Evolutionary conservation across 495 filamentous ascomycete species (phyloP).

Genomic region (Tuber magnatum): DNA sequence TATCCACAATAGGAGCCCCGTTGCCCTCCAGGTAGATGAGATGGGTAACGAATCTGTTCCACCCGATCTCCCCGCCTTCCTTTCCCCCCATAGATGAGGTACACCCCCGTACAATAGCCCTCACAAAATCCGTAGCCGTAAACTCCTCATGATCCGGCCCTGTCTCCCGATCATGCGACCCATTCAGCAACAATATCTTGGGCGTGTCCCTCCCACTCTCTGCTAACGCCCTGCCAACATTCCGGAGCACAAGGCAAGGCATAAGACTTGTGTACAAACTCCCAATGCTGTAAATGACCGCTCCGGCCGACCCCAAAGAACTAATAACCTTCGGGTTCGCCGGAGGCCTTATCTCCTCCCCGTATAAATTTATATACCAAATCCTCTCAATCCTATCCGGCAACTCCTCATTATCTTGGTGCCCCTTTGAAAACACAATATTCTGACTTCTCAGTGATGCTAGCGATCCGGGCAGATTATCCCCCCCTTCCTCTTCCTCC

Average conservation of each 20-base stretch:
- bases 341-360: slow-evolving; percentile 71
- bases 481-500: slow-evolving; percentile 55
- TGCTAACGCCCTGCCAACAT: slow-evolving; percentile 54
- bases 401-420: slow-evolving; percentile 57
- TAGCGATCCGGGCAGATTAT: slow-evolving; percentile 77
- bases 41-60: slow-evolving; percentile 66
- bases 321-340: slow-evolving; percentile 73
- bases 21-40: slow-evolving; percentile 70
- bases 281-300: slow-evolving; percentile 84
- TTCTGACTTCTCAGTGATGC: slow-evolving; percentile 70
- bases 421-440: slow-evolving; percentile 66
- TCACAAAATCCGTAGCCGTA: slow-evolving; percentile 68
- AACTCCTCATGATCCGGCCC: slow-evolving; percentile 56
- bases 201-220: slow-evolving; percentile 41
- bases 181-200: slow-evolving; percentile 83
- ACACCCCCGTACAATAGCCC: slow-evolving; percentile 65
- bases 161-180: slow-evolving; percentile 76
- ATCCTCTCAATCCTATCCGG: slow-evolving; percentile 69
- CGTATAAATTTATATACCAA: slow-evolving; percentile 98
- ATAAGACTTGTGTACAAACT: slow-evolving; percentile 75
- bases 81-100: slow-evolving; percentile 45
- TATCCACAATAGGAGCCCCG: slow-evolving; percentile 64
- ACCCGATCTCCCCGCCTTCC: slow-evolving; percentile 28
- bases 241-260: slow-evolving; percentile 62
- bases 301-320: slow-evolving; percentile 54